A percentile compares a stretch with the other conserved stretches of the same genome.
These are phyloP conservation scores for Hypoxylon cercidicola DNA, from an alignment of 495 filamentous ascomycete genomes.

Conservation along the genomic window DNA sequence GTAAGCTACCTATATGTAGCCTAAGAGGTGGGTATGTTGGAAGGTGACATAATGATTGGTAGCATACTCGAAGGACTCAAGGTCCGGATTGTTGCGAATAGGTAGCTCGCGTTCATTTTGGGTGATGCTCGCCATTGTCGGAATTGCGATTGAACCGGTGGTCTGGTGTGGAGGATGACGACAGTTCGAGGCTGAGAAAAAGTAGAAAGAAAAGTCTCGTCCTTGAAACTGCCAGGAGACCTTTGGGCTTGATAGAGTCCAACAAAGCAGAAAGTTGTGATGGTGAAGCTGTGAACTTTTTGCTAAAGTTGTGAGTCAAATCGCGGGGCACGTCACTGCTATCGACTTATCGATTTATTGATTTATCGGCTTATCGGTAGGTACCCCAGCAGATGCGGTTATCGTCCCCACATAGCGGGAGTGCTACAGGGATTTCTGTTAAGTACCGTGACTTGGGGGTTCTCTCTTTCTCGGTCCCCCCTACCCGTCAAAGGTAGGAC, in stretches of 20 bases:
- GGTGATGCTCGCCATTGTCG: conserved; percentile 31
- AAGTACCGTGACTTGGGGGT: too few relatives aligned
- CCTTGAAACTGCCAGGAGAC: too few relatives aligned
- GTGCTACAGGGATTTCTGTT: too few relatives aligned
- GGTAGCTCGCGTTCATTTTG: conserved; percentile 38
- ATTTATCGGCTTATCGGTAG: too few relatives aligned
- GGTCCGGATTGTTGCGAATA: conserved; percentile 43
- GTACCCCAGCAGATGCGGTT: conserved; percentile 36
- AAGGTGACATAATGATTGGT: neutral
- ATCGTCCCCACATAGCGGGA: too few relatives aligned
- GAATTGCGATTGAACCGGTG: neutral
- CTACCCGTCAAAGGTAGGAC: too few relatives aligned
- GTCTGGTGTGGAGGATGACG: neutral
- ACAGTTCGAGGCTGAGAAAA: neutral
- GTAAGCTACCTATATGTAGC: conserved; percentile 9
- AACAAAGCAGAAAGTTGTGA: neutral
- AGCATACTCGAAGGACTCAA: conserved; percentile 48
- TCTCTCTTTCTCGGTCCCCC: too few relatives aligned
- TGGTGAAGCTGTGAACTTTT: neutral
- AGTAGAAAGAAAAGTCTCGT: neutral
- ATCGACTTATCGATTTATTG: too few relatives aligned
- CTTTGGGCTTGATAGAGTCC: too few relatives aligned
- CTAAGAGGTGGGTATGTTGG: neutral
- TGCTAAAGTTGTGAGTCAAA: conserved; percentile 33
- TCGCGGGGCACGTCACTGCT: conserved; percentile 42